Evolutionary conservation across 2,329 filamentous ascomycete species (phyloP).

Genomic region (Cordyceps sp.): DNA sequence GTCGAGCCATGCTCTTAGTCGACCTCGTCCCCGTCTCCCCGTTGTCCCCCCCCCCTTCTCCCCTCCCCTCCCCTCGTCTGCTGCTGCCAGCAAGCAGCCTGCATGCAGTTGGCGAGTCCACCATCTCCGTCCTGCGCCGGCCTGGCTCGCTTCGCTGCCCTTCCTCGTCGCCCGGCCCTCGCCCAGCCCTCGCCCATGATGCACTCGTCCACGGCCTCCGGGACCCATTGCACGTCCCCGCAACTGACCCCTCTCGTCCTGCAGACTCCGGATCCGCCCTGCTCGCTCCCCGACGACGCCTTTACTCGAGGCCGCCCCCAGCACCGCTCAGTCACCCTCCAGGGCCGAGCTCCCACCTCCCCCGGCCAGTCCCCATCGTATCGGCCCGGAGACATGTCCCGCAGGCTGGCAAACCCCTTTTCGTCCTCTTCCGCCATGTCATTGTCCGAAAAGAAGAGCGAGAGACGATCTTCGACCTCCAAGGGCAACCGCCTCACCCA

Average conservation of each 20-base stretch:
- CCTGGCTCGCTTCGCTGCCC: background rate
- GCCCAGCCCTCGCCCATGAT: too few relatives aligned
- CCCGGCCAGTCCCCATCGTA: background rate
- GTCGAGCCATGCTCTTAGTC: background rate
- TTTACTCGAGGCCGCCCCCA: too few relatives aligned
- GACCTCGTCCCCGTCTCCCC: background rate
- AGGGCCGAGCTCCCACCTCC: too few relatives aligned
- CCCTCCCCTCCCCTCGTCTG: background rate
- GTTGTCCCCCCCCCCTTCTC: background rate
- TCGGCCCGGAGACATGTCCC: slow-evolving; percentile 32
- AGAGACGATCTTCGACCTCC: slow-evolving; percentile 42
- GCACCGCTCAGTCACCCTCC: too few relatives aligned
- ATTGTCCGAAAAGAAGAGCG: slow-evolving; percentile 29
- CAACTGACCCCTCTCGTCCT: too few relatives aligned
- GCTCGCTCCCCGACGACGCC: too few relatives aligned
- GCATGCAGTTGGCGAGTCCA: background rate
- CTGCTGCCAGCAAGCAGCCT: too few relatives aligned
- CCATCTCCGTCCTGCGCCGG: background rate
- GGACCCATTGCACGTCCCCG: background rate
- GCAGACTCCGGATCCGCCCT: too few relatives aligned
- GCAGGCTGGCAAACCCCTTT: slow-evolving; percentile 41
- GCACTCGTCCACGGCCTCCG: too few relatives aligned
- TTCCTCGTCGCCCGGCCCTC: background rate
- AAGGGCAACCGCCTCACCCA: slow-evolving; percentile 66
- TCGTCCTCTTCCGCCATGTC: slow-evolving; percentile 30